Percentiles rank a stretch among this genome's conserved stretches.
Conservation (phyloP, 73 alveolate species). For the Tetrahymena borealis region DNA sequence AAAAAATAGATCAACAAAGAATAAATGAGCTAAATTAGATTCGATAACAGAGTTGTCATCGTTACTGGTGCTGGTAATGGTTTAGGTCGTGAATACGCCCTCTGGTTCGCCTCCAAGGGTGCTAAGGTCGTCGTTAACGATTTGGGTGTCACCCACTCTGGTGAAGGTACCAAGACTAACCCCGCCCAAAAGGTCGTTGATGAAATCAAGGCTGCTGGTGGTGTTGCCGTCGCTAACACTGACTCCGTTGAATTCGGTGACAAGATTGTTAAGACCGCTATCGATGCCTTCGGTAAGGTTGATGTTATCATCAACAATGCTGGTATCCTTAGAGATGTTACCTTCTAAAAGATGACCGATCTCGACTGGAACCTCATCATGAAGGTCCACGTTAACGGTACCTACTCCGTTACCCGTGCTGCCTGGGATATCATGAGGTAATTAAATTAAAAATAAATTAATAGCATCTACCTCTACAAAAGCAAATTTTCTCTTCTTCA, state of each 20-base stretch:
- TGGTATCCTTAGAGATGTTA: conserved; percentile 93
- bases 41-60: conserved; percentile 61
- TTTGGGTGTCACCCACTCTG: conserved; percentile 67
- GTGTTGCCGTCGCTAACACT: conserved; percentile 81
- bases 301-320: conserved; percentile 94
- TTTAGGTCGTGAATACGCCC: conserved; percentile 73
- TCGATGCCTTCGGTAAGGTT: conserved; percentile 74
- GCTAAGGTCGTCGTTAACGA: conserved; percentile 90
- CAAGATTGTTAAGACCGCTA: conserved; percentile 88
- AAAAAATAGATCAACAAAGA: background rate
- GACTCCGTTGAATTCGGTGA: conserved; percentile 95
- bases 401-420: conserved; percentile 67
- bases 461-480: too few species aligned
- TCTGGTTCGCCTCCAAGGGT: conserved; percentile 71
- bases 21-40: conserved; percentile 26
- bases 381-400: conserved; percentile 70
- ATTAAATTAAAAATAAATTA: conserved; percentile 56
- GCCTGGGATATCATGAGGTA: conserved; percentile 77
- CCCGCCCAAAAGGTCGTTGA: conserved; percentile 83
- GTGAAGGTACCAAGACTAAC: conserved; percentile 57
- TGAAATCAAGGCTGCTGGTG: conserved; percentile 86
- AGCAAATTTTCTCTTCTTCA: too few species aligned
- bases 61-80: conserved; percentile 86
- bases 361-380: conserved; percentile 80
- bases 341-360: conserved; percentile 83